Evolutionary conservation across 768 basidiomycete species (phyloP).

Genomic region (Crepidotus variabilis): DNA sequence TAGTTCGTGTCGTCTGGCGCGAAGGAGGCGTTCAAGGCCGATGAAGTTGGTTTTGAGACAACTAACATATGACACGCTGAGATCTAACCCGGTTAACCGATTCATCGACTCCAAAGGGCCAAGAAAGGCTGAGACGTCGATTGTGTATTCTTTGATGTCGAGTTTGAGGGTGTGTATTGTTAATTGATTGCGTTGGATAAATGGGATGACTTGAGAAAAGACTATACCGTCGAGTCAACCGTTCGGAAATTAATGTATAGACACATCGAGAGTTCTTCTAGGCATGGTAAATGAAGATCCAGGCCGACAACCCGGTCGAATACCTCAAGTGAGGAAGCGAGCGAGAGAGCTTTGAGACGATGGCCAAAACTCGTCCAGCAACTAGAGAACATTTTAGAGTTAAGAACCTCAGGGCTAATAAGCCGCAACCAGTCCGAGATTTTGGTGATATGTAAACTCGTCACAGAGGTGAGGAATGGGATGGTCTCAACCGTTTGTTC

Average conservation of each 20-base stretch:
- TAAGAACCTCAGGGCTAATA: neutral
- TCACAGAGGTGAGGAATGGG: neutral
- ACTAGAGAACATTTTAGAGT: neutral
- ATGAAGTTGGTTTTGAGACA: neutral
- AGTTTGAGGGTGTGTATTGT: neutral
- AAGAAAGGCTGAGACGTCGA: neutral
- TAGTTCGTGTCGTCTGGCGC: too few species aligned
- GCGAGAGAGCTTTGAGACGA: neutral
- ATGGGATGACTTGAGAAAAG: neutral
- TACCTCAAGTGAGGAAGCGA: neutral
- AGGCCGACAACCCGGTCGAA: neutral
- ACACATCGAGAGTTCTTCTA: neutral
- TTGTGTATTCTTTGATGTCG: neutral
- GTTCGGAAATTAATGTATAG: neutral
- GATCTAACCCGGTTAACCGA: neutral
- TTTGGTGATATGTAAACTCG: neutral
- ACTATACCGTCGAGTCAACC: neutral
- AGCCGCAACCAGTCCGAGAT: neutral
- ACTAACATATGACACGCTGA: neutral
- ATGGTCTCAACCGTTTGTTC: neutral
- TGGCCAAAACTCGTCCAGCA: neutral
- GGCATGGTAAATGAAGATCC: neutral
- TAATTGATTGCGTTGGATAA: neutral
- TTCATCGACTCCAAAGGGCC: neutral
- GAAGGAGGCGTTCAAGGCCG: neutral